Evolutionary conservation across 2,329 filamentous ascomycete genomes (phyloP).

Genomic region (Sarocladium oryzae): DNA sequence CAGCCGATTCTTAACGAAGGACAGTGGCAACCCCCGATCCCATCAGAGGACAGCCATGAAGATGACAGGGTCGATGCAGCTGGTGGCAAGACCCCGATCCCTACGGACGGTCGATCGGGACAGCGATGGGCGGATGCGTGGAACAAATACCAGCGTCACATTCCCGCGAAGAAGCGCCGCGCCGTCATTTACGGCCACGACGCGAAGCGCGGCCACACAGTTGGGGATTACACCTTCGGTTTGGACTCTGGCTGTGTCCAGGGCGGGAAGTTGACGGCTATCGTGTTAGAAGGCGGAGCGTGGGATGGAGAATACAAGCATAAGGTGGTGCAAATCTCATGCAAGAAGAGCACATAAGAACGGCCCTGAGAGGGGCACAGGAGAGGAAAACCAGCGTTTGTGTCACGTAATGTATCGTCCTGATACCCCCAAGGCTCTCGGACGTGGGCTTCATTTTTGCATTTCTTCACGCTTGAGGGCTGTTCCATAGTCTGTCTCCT

Average conservation of each 20-base stretch:
- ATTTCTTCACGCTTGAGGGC: no score
- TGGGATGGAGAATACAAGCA: conserved; percentile 27
- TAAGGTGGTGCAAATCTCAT: conserved; percentile 34
- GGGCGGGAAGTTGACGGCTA: conserved; percentile 67
- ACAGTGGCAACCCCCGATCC: background rate
- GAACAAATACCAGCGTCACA: conserved; percentile 42
- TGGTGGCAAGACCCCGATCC: conserved; percentile 21
- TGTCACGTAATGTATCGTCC: no score
- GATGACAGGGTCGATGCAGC: conserved; percentile 2
- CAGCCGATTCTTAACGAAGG: background rate
- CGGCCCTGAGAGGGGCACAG: no score
- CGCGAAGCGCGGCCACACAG: conserved; percentile 58
- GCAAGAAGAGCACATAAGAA: no score
- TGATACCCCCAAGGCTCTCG: no score
- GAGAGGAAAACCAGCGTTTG: no score
- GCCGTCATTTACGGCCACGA: conserved; percentile 89
- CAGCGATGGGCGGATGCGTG: conserved; percentile 62
- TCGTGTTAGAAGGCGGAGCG: conserved; percentile 57
- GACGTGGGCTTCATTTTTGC: no score
- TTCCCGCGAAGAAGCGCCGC: conserved; percentile 31
- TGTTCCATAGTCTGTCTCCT: no score
- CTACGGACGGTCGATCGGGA: conserved; percentile 42
- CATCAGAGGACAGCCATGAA: conserved; percentile 11
- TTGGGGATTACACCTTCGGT: conserved; percentile 67
- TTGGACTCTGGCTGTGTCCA: conserved; percentile 78